phyloP scores from a whole-genome alignment of 371 early-diverging fungal genomes.

The Mucor irregularis region DNA sequence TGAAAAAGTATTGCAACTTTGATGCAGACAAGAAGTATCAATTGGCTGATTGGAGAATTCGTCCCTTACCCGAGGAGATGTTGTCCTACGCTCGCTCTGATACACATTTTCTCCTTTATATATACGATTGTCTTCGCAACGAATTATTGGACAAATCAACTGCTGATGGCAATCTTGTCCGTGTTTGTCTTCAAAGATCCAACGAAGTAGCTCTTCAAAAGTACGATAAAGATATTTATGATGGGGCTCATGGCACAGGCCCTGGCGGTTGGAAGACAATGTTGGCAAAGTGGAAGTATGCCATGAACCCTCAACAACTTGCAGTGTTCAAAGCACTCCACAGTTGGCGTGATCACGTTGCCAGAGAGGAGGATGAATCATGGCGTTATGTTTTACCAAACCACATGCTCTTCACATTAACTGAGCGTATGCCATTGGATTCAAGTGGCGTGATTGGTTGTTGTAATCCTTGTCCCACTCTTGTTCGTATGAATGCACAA shows the following conservation, averaged over 20 bases:
- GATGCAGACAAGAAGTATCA: slow-evolving; percentile 93
- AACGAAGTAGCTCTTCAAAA: slow-evolving; percentile 61
- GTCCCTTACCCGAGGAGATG: slow-evolving; percentile 93
- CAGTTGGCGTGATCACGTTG: slow-evolving; percentile 88
- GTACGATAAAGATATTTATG: slow-evolving; percentile 83
- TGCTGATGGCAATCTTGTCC: slow-evolving; percentile 59
- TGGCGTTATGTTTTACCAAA: slow-evolving; percentile 88
- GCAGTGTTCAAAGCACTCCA: slow-evolving; percentile 87
- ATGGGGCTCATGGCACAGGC: slow-evolving; percentile 71
- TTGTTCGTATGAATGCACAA: slow-evolving; percentile 79
- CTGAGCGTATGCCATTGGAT: slow-evolving; percentile 79
- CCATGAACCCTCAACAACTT: slow-evolving; percentile 63
- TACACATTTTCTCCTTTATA: slow-evolving; percentile 94
- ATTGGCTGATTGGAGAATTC: slow-evolving; percentile 96
- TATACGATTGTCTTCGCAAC: slow-evolving; percentile 90
- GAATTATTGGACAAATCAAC: slow-evolving; percentile 66
- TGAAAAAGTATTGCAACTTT: slow-evolving; percentile 78
- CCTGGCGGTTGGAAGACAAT: slow-evolving; percentile 76
- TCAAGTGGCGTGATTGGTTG: slow-evolving; percentile 70
- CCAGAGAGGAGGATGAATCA: slow-evolving; percentile 92
- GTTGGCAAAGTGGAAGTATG: slow-evolving; percentile 63
- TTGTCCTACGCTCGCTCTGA: slow-evolving; percentile 90
- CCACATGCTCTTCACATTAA: slow-evolving; percentile 81
- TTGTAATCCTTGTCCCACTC: slow-evolving; percentile 84
- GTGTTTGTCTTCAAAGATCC: slow-evolving; percentile 69